Evolutionary conservation across 2,329 filamentous ascomycete species (phyloP).

Genomic region (Cryphonectria parasitica): DNA sequence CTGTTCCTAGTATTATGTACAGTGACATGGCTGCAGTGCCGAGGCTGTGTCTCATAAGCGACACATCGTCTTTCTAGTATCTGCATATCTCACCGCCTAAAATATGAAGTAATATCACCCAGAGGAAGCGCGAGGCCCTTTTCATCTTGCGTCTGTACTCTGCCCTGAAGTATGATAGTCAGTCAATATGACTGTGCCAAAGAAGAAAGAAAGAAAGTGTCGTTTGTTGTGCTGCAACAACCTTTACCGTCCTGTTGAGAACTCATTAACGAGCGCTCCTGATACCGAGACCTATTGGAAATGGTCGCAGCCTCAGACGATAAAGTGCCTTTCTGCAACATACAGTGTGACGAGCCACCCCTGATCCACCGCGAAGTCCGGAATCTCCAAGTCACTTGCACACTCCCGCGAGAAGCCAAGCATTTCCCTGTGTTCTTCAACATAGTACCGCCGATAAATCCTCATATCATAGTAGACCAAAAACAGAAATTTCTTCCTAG

Average conservation of each 20-base stretch:
- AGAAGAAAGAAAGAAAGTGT: too few species aligned
- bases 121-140: background rate
- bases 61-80: slow-evolving; percentile 15
- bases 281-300: background rate
- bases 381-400: background rate
- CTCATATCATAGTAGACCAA: background rate
- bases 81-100: slow-evolving; percentile 26
- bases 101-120: slow-evolving; percentile 5
- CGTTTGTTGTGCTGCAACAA: background rate
- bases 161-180: background rate
- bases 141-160: background rate
- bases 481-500: background rate
- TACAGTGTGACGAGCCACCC: slow-evolving; percentile 25
- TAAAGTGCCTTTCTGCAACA: slow-evolving; percentile 25
- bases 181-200: background rate
- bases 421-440: background rate
- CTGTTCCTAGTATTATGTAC: background rate
- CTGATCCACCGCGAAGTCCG: slow-evolving; percentile 7
- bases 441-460: background rate
- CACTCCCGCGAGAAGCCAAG: background rate
- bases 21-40: background rate
- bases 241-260: background rate
- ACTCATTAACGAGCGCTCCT: slow-evolving; percentile 5
- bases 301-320: slow-evolving; percentile 11
- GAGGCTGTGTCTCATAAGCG: slow-evolving; percentile 10